A percentile compares a stretch with the other conserved stretches of the same genome.
Evolutionary conservation across 805 yeast species (phyloP).

Genomic region (Candida boleticola): DNA sequence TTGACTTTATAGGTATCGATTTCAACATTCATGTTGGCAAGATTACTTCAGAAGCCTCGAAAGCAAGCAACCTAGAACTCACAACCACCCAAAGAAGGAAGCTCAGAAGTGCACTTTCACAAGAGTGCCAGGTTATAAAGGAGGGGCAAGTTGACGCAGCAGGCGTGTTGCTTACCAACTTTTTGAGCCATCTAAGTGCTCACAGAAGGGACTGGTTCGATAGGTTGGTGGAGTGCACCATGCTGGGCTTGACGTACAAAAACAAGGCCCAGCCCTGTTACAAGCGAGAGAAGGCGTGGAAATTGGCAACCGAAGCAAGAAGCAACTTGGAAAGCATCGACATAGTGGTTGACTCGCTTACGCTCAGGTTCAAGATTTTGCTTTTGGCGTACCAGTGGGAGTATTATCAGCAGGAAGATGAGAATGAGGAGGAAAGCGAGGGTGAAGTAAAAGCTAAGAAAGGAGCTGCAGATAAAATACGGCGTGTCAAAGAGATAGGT

Average conservation of each 20-base stretch:
- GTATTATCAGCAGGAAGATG: conserved; percentile 2
- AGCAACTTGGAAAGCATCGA: neutral
- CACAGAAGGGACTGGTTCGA: conserved; percentile 27
- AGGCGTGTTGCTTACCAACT: conserved; percentile 11
- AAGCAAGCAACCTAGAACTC: neutral
- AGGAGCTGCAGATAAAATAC: too few species aligned
- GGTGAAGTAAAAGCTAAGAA: too few species aligned
- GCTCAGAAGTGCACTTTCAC: too few species aligned
- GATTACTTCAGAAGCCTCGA: neutral
- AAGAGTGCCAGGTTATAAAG: neutral
- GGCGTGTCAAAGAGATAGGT: too few species aligned
- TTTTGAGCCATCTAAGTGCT: conserved; percentile 22
- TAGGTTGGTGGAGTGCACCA: conserved; percentile 23
- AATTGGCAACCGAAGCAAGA: neutral
- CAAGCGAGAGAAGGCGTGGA: conserved; percentile 6
- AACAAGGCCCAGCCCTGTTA: conserved; percentile 11
- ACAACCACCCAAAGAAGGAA: too few species aligned
- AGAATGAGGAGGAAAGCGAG: neutral
- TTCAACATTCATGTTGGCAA: neutral
- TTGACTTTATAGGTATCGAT: neutral
- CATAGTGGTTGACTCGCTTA: conserved; percentile 17
- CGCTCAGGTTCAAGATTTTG: conserved; percentile 20
- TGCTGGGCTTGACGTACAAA: conserved; percentile 25
- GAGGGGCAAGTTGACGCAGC: too few species aligned
- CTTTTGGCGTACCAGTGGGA: conserved; percentile 18